Evolutionary conservation across 179 eudicot genomes (phyloP).

Genomic region (Silene vulgaris): DNA sequence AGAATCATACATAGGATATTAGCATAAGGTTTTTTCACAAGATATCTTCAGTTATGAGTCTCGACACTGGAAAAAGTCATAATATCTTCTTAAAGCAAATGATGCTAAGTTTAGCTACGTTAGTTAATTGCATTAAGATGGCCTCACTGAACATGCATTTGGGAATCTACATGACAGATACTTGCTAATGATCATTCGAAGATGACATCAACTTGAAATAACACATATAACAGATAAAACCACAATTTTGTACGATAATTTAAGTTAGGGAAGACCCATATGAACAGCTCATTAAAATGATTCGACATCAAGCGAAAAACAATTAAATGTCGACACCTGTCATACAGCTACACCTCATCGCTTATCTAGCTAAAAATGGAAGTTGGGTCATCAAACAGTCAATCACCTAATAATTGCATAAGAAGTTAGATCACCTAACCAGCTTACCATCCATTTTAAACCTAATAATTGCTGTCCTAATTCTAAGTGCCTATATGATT

Average conservation of each 20-base stretch:
- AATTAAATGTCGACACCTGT: too few species aligned
- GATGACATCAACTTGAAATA: background rate
- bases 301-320: too few species aligned
- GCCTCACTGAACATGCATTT: background rate
- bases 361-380: background rate
- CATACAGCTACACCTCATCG: background rate
- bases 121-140: background rate
- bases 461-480: background rate
- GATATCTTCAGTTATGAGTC: conserved; percentile 6
- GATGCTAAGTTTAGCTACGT: background rate
- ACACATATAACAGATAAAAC: background rate
- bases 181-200: conserved; percentile 6
- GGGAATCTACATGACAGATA: background rate
- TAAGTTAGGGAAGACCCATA: too few species aligned
- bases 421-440: background rate
- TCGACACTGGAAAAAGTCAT: background rate
- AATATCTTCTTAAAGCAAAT: background rate
- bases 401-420: background rate
- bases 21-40: background rate
- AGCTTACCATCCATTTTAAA: conserved; percentile 6
- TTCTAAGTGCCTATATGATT: background rate
- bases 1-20: background rate
- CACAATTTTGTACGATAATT: too few species aligned
- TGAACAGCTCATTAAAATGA: too few species aligned
- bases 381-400: background rate